Conservation (phyloP, 2,329 filamentous ascomycete genomes). For the Achaetomium macrosporum region DNA sequence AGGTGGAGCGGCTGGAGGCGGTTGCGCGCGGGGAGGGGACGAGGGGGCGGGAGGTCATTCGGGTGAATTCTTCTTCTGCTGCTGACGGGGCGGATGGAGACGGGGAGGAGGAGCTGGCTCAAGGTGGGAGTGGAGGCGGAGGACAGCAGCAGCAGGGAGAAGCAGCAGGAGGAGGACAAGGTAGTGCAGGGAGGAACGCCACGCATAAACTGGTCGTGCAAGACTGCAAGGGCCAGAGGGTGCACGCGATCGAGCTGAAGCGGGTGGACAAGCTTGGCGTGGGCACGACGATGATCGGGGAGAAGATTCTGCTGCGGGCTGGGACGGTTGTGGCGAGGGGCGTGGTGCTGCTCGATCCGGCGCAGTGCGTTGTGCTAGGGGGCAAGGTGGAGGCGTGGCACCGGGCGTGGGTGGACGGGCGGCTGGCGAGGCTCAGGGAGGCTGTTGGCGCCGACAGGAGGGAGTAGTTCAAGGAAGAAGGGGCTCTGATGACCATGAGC, state of each 20-base stretch:
- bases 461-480: not conserved
- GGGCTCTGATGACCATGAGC: no score
- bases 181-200: conserved; percentile 34
- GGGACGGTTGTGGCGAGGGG: conserved; percentile 65
- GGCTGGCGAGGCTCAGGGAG: conserved; percentile 63
- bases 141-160: conserved; percentile 8
- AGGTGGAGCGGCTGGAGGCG: conserved; percentile 75
- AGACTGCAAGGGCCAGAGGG: conserved; percentile 64
- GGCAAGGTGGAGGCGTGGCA: conserved; percentile 82
- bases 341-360: conserved; percentile 69
- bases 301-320: conserved; percentile 69
- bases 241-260: conserved; percentile 67
- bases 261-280: conserved; percentile 60
- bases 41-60: conserved; percentile 73
- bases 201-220: conserved; percentile 80
- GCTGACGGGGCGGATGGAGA: conserved; percentile 41
- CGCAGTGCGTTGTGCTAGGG: conserved; percentile 65
- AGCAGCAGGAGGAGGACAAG: conserved; percentile 34
- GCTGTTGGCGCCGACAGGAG: conserved; percentile 23
- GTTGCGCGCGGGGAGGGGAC: conserved; percentile 67
- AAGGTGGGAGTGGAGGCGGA: not conserved
- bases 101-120: conserved; percentile 32
- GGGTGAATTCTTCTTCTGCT: conserved; percentile 42
- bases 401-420: conserved; percentile 65
- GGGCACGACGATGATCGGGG: conserved; percentile 64